Base-by-base conservation (phyloP, 2,329 filamentous ascomycete species). In the Xylariaceae sp. region DNA sequence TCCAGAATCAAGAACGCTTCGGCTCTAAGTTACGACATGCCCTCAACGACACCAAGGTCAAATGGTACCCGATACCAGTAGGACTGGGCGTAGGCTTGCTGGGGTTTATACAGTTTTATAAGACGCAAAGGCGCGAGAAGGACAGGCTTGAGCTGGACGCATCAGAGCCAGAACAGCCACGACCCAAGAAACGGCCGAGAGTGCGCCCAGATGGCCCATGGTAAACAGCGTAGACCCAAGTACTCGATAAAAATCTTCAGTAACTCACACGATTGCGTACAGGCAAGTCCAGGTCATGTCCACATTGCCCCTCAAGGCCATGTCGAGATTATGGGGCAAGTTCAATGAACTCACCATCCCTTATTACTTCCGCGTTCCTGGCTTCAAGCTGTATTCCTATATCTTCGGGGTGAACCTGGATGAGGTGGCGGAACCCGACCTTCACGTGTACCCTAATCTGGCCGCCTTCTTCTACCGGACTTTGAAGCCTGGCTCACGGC, bases 401-500 rank as follows among this genome's bases (percentile, higher is more conserved):
- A 80, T 92, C 39, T 96, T 96, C 66, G 91, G 91, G n/a, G 91
- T 95, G 68, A 88, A 88, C 70, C 80, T 99, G 55, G 81, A 86
- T 56, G 94, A 99, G 74, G 85, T 96, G 19, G 83, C 85, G 34
- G 91, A 99, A 68, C 83, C 86, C 19, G 94, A 99, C 65, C 83
- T 99, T 26, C 91, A 89, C 69, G 82, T 81, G 47, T 99, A 94
- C 70, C 89, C 91, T 26, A 99, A 99, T 68, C 83, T 99, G 41
- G 90, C 92, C 4, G 84, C 92, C 55, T 99, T 99, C 78, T 99
- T 99, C 77, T 99, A 97, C 72, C 89, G 94, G 58, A 90, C 86
- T 1, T 79, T 99, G 57, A 97, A 96, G 71, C 90, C 92, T 4
- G 92, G 91, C 35, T 84, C 80, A 9, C 86, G 94, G 30, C 91